These are phyloP conservation scores for Antitrichia curtipendula DNA, from an alignment of 225 moss, liverwort and hornwort species.

Conservation along the genomic window DNA sequence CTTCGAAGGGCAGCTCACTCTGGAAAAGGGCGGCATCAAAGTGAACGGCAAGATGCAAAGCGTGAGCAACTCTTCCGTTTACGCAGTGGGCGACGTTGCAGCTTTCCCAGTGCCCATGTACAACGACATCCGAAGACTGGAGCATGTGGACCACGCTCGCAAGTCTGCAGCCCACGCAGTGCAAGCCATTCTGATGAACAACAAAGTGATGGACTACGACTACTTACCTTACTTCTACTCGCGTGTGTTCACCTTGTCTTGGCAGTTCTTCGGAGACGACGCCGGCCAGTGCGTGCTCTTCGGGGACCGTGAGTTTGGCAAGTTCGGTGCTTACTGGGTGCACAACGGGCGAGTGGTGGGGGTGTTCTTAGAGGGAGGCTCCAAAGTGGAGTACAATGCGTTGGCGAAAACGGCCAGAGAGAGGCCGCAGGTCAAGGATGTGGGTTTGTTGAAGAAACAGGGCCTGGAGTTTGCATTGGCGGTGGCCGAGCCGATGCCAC, in stretches of 20 bases:
- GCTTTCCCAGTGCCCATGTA: slow-evolving; percentile 66
- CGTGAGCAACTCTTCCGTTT: slow-evolving; percentile 53
- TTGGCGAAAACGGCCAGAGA: slow-evolving; percentile 50
- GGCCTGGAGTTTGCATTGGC: slow-evolving; percentile 55
- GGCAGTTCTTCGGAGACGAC: slow-evolving; percentile 86
- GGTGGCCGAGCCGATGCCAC: slow-evolving; percentile 18
- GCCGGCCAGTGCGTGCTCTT: slow-evolving; percentile 52
- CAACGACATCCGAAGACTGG: slow-evolving; percentile 39
- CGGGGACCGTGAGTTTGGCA: slow-evolving; percentile 20
- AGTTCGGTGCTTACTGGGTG: slow-evolving; percentile 84
- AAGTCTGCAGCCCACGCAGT: slow-evolving; percentile 88
- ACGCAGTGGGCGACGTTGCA: slow-evolving; percentile 88
- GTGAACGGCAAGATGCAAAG: slow-evolving; percentile 77
- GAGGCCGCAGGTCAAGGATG: slow-evolving; percentile 31
- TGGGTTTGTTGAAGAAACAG: slow-evolving; percentile 13
- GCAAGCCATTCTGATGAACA: slow-evolving; percentile 34
- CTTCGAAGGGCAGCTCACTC: slow-evolving; percentile 54
- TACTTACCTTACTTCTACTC: slow-evolving; percentile 94
- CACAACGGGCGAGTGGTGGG: slow-evolving; percentile 55
- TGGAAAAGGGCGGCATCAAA: slow-evolving; percentile 71
- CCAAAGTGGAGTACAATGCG: slow-evolving; percentile 59
- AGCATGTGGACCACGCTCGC: slow-evolving; percentile 89
- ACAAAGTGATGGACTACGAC: slow-evolving; percentile 46
- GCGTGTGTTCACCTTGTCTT: slow-evolving; percentile 76
- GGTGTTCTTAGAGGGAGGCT: slow-evolving; percentile 73